Evolutionary conservation across 805 yeast species (phyloP).

Genomic region (Pichia pseudocactophila): DNA sequence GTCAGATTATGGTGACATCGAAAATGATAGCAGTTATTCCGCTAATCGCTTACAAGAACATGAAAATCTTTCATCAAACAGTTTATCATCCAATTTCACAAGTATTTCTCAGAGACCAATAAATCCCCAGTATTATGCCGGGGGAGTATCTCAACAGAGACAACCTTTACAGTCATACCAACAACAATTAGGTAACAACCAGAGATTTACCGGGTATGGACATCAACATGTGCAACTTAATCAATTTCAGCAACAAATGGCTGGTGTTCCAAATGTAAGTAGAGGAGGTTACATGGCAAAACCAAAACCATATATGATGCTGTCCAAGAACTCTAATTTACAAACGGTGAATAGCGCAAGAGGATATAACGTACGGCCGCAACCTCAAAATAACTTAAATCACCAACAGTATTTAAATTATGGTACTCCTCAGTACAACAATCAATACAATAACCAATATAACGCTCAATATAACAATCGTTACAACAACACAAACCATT

Average conservation of each 20-base stretch:
- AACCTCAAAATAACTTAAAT: neutral
- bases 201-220: constrained; percentile 12
- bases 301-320: constrained; percentile 10
- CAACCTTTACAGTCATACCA: constrained; percentile 3
- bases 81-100: constrained; percentile 51
- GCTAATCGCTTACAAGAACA: neutral
- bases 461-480: constrained; percentile 3
- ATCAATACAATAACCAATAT: constrained; percentile 5
- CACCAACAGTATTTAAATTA: neutral
- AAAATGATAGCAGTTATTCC: neutral
- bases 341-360: neutral
- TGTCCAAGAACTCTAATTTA: constrained; percentile 4
- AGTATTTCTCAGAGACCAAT: constrained; percentile 72
- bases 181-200: constrained; percentile 11
- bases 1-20: neutral
- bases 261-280: constrained; percentile 4
- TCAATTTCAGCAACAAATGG: constrained; percentile 4
- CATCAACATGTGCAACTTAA: constrained; percentile 8
- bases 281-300: neutral
- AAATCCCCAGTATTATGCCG: constrained; percentile 36
- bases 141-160: constrained; percentile 15
- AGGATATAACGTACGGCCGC: neutral
- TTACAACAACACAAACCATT: neutral
- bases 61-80: constrained; percentile 3
- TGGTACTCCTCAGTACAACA: constrained; percentile 7